Percentiles rank a stretch among this genome's conserved stretches.
These are phyloP conservation scores for Blastobotrys malaysiensis DNA, from an alignment of 1,139 yeast genomes.

Conservation along the genomic window DNA sequence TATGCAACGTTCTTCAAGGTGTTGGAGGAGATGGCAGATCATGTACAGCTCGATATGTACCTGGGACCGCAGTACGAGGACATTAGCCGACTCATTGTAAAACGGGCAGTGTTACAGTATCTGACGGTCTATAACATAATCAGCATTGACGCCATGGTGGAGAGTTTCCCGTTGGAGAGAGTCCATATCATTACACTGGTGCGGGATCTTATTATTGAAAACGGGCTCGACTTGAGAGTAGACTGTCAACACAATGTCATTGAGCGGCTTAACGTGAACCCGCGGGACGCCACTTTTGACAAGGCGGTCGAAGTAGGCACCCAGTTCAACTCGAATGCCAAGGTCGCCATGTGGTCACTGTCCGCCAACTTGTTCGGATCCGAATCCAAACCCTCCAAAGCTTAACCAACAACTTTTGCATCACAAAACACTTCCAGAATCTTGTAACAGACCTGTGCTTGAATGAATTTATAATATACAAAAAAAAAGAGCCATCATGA, in stretches of 20 bases:
- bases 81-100: slow-evolving; percentile 14
- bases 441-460: no score
- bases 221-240: slow-evolving; percentile 12
- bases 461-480: no score
- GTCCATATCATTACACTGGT: slow-evolving; percentile 5
- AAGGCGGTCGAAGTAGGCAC: background rate
- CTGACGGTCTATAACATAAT: slow-evolving; percentile 20
- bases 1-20: slow-evolving; percentile 16
- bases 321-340: background rate
- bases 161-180: slow-evolving; percentile 6
- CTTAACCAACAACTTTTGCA: background rate
- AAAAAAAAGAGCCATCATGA: background rate
- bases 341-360: background rate
- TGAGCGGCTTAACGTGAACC: background rate
- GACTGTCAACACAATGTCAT: slow-evolving; percentile 14
- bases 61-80: slow-evolving; percentile 15
- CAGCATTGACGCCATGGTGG: slow-evolving; percentile 14
- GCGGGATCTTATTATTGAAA: slow-evolving; percentile 11
- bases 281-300: background rate
- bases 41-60: slow-evolving; percentile 19
- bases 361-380: background rate
- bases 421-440: no score
- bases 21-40: slow-evolving; percentile 16
- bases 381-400: background rate
- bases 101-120: slow-evolving; percentile 22